These are phyloP conservation scores for Suhomyces panamericanus DNA, from an alignment of 1,139 yeast genomes.

Conservation along the genomic window DNA sequence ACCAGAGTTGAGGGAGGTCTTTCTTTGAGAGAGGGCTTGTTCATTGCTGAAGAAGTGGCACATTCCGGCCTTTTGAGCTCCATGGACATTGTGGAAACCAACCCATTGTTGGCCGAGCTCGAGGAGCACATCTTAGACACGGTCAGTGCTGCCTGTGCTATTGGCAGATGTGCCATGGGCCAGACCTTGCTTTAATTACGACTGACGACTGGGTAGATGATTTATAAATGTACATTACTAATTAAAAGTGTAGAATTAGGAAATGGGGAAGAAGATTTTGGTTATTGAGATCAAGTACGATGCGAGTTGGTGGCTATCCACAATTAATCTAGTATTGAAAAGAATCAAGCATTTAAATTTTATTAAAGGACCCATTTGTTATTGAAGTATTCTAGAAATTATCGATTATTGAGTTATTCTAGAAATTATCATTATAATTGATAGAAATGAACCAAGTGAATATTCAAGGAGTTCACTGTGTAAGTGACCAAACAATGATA, in stretches of 20 bases:
- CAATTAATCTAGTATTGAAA: too few species aligned
- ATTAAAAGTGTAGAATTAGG: background rate
- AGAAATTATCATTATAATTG: too few species aligned
- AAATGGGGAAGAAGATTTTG: too few species aligned
- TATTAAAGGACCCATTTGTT: too few species aligned
- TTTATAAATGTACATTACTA: background rate
- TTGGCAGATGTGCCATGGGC: slow-evolving; percentile 93
- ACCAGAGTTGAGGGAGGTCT: slow-evolving; percentile 97
- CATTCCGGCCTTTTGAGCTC: slow-evolving; percentile 84
- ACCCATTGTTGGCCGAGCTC: slow-evolving; percentile 82
- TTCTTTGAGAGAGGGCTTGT: slow-evolving; percentile 91
- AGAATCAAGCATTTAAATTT: too few species aligned
- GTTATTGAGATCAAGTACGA: too few species aligned
- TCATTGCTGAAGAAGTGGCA: slow-evolving; percentile 88
- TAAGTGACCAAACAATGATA: too few species aligned
- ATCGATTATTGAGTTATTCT: too few species aligned
- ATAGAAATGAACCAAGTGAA: too few species aligned
- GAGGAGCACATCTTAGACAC: slow-evolving; percentile 82
- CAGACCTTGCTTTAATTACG: slow-evolving; percentile 67
- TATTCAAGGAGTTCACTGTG: too few species aligned
- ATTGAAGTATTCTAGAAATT: too few species aligned
- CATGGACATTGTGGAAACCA: slow-evolving; percentile 90
- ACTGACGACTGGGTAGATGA: background rate
- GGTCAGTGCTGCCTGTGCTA: slow-evolving; percentile 84
- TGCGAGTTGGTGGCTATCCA: too few species aligned